Conservation (phyloP, 2,329 filamentous ascomycete genomes). For the Macrophomina tecta region DNA sequence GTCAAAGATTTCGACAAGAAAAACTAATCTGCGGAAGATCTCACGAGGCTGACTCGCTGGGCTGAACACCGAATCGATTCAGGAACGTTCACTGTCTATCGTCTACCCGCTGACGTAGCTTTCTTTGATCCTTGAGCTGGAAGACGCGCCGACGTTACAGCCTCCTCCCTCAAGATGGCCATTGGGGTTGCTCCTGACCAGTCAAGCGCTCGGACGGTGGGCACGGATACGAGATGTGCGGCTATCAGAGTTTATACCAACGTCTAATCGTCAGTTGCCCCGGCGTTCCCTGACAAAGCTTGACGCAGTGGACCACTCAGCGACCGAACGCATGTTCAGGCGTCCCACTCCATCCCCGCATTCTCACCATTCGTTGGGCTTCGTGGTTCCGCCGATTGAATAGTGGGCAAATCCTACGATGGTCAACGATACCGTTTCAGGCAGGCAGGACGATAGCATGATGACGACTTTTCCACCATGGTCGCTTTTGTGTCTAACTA, state of each 20-base stretch:
- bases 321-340: conserved; percentile 4
- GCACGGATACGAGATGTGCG: conserved; percentile 24
- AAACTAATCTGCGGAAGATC: not conserved
- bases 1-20: not conserved
- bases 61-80: not conserved
- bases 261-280: conserved; percentile 9
- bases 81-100: not conserved
- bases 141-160: not conserved
- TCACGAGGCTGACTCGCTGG: not conserved
- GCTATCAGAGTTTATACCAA: conserved; percentile 27
- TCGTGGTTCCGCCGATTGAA: not conserved
- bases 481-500: not conserved
- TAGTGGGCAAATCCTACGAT: not conserved
- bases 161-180: not conserved
- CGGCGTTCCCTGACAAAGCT: not conserved
- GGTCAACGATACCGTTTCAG: not conserved
- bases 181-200: not conserved
- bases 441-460: not conserved
- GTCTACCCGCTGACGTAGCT: not conserved
- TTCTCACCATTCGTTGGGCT: not conserved
- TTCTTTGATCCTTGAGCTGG: not conserved
- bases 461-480: not conserved
- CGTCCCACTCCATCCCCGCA: conserved; percentile 8
- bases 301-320: not conserved
- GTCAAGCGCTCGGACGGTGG: conserved; percentile 15